Conservation (phyloP, 2,329 filamentous ascomycete genomes). For the Paecilomyces variotii region DNA sequence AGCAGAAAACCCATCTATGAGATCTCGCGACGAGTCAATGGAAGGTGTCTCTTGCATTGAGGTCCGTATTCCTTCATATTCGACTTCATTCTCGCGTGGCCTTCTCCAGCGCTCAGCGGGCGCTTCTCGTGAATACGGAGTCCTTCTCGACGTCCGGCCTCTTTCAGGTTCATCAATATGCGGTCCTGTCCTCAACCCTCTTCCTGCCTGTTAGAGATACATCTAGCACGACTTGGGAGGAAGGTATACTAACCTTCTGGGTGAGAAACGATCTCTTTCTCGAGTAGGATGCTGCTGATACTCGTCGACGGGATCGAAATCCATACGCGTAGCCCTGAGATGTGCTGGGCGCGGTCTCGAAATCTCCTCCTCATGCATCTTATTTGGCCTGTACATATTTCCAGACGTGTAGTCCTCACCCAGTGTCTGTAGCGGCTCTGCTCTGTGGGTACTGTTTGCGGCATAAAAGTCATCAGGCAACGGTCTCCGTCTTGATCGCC, state of each 20-base stretch:
- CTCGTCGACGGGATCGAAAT: neutral
- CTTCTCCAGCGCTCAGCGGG: neutral
- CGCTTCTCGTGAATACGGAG: neutral
- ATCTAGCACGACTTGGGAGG: neutral
- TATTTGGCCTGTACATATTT: neutral
- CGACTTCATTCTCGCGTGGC: neutral
- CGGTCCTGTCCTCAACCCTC: neutral
- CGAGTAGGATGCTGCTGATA: neutral
- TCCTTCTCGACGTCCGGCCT: neutral
- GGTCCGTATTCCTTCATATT: neutral
- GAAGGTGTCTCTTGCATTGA: neutral
- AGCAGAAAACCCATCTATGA: neutral
- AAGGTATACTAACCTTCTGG: neutral
- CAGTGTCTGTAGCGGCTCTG: neutral
- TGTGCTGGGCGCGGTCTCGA: neutral
- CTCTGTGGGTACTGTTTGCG: neutral
- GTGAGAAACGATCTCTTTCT: neutral
- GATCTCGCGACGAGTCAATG: neutral
- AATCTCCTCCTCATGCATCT: neutral
- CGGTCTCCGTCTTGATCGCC: neutral
- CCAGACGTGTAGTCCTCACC: neutral
- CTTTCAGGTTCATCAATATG: neutral
- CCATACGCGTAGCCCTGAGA: neutral
- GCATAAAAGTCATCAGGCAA: neutral
- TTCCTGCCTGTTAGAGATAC: neutral